Base-by-base conservation (phyloP, 495 filamentous ascomycete species). In the Aspergillus steynii region DNA sequence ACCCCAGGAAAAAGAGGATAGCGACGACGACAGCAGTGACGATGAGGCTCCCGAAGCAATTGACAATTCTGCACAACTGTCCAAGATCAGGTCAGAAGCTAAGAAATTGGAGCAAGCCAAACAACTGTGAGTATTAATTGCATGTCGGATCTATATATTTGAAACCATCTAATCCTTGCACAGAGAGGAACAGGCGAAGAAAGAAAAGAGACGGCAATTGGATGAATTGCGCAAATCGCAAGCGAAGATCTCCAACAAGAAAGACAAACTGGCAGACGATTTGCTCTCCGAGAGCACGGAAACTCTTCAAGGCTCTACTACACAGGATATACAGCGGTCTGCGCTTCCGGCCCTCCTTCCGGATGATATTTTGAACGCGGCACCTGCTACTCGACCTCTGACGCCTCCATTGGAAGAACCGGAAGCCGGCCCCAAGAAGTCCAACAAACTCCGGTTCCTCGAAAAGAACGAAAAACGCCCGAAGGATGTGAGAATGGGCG, bases 1-100 rank as follows among this genome's bases (percentile, higher is more conserved):
- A 45, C 58, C 73, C 53, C 71, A 71, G 9, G 58, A 74, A 0
- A 61, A 72, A 5, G 69, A 71, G 6, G 59, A 65, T 15, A 56
- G 58, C n/a, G 74, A 79, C 12, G 71, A 73, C 29, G 68, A 68
- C 55, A 72, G 69, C 57, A 68, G 65, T 61, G 78, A 81, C 51
- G 82, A 85, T 63, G 79, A 82, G 31, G 83, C 82, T 20, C 82
- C 82, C 5, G 83, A 86, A 66, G 66, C 72, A 15, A 73, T 84
- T 29, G 69, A 78, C 28, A 81, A 81, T 59, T 77, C 78, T 31
- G 70, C 78, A 0, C 71, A 78, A 58, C 61, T 79, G 29, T 62
- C 73, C 45, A 74, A 71, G 56, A 72, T 79, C 9, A 79, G 73
- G 58, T 68, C 66, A 29, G 74, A 78, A 51, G 73, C 77, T n/a